Base-by-base conservation (phyloP, 768 basidiomycete genomes). In the Podaxis pistillaris region DNA sequence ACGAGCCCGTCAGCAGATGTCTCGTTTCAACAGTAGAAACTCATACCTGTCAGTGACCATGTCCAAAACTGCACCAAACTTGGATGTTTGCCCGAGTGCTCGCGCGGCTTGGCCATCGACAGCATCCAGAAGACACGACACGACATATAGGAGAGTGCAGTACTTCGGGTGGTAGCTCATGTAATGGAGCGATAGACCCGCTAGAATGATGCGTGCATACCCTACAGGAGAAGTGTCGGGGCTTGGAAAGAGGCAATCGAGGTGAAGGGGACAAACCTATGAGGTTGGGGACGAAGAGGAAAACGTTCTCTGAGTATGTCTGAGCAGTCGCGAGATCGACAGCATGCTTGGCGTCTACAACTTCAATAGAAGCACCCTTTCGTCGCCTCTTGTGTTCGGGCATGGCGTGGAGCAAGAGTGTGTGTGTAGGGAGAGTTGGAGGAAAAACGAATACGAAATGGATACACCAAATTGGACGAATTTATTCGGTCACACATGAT, bases 21-120 rank as follows among this genome's bases (percentile, higher is more conserved):
- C 52, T 44, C 33, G 33, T 9, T n/a, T 47, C 30, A n/a, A 51
- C 37, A 62, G 13, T 9, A 19, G 64, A 63, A 38, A 58, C n/a
- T 73, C 88, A 66, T 66, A 96, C 95, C 96, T 81, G 75, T 99
- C 97, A 5, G 97, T 98, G 46, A 99, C 96, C 97, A 99, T 99
- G 75, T 99, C 97, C 69, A 99, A 77, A 49, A 98, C 96, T 2
- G 94, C 95, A 24, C 97, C 97, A 75, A 98, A 98, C 77, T 96
- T 96, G 59, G 92, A 94, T 4, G 94, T 90, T 76, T 99, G 96
- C 11, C 87, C 88, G 46, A 97, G 78, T 0, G 87, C 86, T 51
- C 97, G 82, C 12, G 97, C 97, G 8, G 91, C 96, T 70, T 90
- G 88, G 2, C 97, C 97, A 66, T 98, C 97, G 30, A 96, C 90